Evolutionary conservation across 495 filamentous ascomycete genomes (phyloP).

Genomic region (Rhizodiscina lignyota): DNA sequence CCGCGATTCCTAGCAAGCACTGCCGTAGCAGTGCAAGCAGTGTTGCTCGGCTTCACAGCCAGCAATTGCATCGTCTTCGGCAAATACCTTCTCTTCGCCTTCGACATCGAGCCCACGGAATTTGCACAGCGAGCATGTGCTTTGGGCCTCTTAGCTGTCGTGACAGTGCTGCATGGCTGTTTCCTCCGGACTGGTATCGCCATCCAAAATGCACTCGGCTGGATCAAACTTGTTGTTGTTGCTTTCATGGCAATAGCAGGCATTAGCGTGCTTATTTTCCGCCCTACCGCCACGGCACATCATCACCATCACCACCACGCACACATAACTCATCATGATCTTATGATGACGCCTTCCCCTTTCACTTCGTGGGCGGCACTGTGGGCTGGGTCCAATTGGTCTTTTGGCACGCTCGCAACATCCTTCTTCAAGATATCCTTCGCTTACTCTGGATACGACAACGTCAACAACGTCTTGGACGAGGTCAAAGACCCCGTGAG

Average conservation of each 20-base stretch:
- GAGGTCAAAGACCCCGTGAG: constrained; percentile 48
- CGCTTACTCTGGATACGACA: constrained; percentile 49
- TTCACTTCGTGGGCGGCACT: constrained; percentile 37
- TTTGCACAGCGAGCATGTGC: constrained; percentile 4
- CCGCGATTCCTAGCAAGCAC: background rate
- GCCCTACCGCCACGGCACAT: constrained; percentile 35
- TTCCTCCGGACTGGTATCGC: background rate
- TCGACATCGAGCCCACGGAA: constrained; percentile 5
- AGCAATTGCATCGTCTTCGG: constrained; percentile 57
- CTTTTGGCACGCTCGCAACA: constrained; percentile 44
- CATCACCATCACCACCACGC: constrained; percentile 36
- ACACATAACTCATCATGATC: too few relatives aligned
- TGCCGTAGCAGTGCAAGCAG: background rate
- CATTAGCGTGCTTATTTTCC: too few relatives aligned
- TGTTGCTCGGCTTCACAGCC: background rate
- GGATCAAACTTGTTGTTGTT: constrained; percentile 1
- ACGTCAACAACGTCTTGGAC: constrained; percentile 32
- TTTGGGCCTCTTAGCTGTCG: background rate
- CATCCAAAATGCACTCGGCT: background rate
- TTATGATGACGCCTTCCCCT: constrained; percentile 51
- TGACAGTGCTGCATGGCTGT: background rate
- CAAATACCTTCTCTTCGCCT: constrained; percentile 39
- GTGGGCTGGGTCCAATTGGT: too few relatives aligned
- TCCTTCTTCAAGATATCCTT: constrained; percentile 50
- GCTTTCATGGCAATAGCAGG: too few relatives aligned